Evolutionary conservation across 164 flowering plant species (phyloP).

Genomic region (Stephania japonica): DNA sequence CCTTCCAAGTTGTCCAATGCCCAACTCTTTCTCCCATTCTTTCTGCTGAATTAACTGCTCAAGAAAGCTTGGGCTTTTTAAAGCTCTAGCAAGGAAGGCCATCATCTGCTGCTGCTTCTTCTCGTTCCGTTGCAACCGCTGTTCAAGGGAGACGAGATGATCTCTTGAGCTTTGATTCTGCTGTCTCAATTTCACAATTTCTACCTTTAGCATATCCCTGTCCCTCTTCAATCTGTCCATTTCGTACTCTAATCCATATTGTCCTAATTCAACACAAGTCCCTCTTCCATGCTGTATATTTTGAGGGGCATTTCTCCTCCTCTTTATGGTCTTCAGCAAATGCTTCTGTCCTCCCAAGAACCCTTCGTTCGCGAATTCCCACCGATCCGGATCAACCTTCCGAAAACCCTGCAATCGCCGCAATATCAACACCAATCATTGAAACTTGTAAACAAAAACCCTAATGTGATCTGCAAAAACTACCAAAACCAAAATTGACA

Average conservation of each 20-base stretch:
- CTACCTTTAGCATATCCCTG: conserved; percentile 39
- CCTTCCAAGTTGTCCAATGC: conserved; percentile 28
- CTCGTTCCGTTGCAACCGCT: conserved; percentile 41
- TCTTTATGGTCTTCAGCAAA: conserved; percentile 63
- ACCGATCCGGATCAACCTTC: conserved; percentile 81
- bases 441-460: no score
- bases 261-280: conserved; percentile 53
- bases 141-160: conserved; percentile 35
- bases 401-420: conserved; percentile 60
- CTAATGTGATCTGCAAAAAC: neutral
- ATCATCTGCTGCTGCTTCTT: conserved; percentile 61
- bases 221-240: conserved; percentile 58
- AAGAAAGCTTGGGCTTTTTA: conserved; percentile 44
- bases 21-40: conserved; percentile 16
- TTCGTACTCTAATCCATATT: conserved; percentile 51
- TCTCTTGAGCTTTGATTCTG: conserved; percentile 47
- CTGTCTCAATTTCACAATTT: conserved; percentile 51
- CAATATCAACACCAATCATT: neutral
- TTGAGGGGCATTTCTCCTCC: conserved; percentile 43
- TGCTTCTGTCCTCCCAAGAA: conserved; percentile 80
- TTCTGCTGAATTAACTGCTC: conserved; percentile 35
- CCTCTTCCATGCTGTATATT: conserved; percentile 24
- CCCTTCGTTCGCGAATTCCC: conserved; percentile 92
- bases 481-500: neutral
- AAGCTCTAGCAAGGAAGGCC: conserved; percentile 59